Conservation (phyloP, 2,329 filamentous ascomycete species). For the Epichloe hybrida region DNA sequence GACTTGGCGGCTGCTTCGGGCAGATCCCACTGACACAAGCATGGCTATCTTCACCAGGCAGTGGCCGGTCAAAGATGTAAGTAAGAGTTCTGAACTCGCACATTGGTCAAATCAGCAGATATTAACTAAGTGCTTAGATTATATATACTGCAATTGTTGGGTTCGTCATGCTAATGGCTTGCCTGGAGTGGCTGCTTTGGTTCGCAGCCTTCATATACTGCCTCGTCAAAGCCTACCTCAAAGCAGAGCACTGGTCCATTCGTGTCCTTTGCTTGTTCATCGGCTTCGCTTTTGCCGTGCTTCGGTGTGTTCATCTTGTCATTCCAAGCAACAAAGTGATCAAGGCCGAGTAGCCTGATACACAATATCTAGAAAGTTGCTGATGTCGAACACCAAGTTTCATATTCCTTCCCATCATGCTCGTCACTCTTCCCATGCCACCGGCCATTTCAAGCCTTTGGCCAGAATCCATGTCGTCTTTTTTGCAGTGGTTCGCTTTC, state of each 20-base stretch:
- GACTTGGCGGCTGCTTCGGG: neutral
- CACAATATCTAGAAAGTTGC: neutral
- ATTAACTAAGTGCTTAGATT: constrained; percentile 42
- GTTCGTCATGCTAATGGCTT: constrained; percentile 66
- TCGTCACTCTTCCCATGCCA: constrained; percentile 81
- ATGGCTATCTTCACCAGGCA: constrained; percentile 28
- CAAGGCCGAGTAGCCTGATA: neutral
- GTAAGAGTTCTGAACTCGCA: constrained; percentile 6
- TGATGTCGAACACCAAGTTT: constrained; percentile 32
- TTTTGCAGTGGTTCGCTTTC: constrained; percentile 87
- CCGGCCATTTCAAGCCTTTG: constrained; percentile 57
- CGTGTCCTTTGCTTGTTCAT: constrained; percentile 64
- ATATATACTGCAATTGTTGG: constrained; percentile 74
- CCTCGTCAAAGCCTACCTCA: constrained; percentile 72
- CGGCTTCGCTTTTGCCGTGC: constrained; percentile 55
- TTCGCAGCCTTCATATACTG: constrained; percentile 90
- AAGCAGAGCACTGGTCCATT: constrained; percentile 81
- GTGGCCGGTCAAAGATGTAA: constrained; percentile 37
- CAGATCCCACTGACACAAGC: constrained; percentile 3
- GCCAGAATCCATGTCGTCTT: constrained; percentile 50
- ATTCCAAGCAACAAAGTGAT: neutral
- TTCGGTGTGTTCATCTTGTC: constrained; percentile 44
- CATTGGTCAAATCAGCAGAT: neutral
- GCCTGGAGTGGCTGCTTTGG: constrained; percentile 92
- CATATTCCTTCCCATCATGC: constrained; percentile 86